These are phyloP conservation scores for Rhizoclosmatium sp. DNA, from an alignment of 192 early-diverging fungal genomes.

Conservation along the genomic window DNA sequence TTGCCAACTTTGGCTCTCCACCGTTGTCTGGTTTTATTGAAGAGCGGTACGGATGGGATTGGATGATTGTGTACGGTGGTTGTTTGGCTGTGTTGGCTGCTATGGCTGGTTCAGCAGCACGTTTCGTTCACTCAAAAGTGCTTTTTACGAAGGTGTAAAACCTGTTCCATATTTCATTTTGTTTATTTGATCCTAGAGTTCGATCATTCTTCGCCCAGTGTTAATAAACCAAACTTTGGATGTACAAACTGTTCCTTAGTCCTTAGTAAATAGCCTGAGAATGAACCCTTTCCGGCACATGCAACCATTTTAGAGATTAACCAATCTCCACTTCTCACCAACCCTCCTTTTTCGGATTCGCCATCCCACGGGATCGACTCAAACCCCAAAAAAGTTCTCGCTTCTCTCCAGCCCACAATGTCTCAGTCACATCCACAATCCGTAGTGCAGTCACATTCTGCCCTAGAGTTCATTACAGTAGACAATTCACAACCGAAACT, in stretches of 20 bases:
- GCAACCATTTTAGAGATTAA: neutral
- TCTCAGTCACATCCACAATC: too few relatives aligned
- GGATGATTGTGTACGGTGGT: conserved; percentile 33
- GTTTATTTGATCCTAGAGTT: neutral
- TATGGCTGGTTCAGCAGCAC: neutral
- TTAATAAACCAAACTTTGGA: neutral
- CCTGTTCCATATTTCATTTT: neutral
- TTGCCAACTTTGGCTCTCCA: conserved; percentile 38
- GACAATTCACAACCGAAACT: too few relatives aligned
- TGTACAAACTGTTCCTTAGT: neutral
- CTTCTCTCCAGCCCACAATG: too few relatives aligned
- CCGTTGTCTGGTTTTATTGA: conserved; percentile 32
- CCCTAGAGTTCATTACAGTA: too few relatives aligned
- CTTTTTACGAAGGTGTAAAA: neutral
- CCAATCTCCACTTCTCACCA: neutral
- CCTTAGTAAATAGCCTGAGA: neutral
- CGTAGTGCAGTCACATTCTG: too few relatives aligned
- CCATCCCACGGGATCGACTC: too few relatives aligned
- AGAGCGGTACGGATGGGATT: conserved; percentile 1
- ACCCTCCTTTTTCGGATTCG: neutral
- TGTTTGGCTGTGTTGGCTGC: conserved; percentile 5
- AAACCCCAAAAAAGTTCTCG: too few relatives aligned
- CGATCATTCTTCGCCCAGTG: neutral
- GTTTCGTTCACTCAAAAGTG: neutral
- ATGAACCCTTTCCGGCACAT: neutral